Evolutionary conservation across 257 asterid genomes (phyloP).

Genomic region (Handroanthus guayacan): DNA sequence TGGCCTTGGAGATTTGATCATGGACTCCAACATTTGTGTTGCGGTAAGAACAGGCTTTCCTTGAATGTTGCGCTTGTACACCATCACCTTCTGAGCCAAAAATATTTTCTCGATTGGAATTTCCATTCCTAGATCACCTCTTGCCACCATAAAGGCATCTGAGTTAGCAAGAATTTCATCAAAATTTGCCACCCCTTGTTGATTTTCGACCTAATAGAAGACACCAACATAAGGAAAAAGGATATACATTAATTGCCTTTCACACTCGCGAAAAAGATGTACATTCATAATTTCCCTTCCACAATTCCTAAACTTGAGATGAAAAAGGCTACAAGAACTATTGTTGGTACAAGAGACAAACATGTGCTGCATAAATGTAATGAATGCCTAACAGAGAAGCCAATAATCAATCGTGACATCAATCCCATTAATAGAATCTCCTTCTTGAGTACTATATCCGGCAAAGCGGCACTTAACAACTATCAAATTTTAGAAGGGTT

Average conservation of each 20-base stretch:
- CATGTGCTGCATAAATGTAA: background rate
- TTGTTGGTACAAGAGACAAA: background rate
- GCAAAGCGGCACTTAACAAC: background rate
- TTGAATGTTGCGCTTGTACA: constrained; percentile 56
- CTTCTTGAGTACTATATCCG: constrained; percentile 9
- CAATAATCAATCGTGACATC: constrained; percentile 1
- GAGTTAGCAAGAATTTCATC: constrained; percentile 58
- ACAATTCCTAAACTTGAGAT: background rate
- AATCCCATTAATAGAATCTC: background rate
- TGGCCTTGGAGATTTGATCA: constrained; percentile 64
- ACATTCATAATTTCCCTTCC: background rate
- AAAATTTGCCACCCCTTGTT: constrained; percentile 57
- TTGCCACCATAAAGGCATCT: constrained; percentile 56
- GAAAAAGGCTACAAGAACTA: background rate
- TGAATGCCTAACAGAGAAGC: constrained; percentile 9
- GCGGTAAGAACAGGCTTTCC: constrained; percentile 60
- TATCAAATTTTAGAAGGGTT: background rate
- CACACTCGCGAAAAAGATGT: background rate
- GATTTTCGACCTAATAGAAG: constrained; percentile 47
- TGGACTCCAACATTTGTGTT: constrained; percentile 60
- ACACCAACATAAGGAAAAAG: constrained; percentile 11
- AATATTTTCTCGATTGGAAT: constrained; percentile 55
- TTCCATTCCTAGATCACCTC: constrained; percentile 57
- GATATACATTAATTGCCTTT: background rate
- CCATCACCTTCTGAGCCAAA: constrained; percentile 55